Conservation (phyloP, 2,329 filamentous ascomycete genomes). For the Fusarium camptoceras region DNA sequence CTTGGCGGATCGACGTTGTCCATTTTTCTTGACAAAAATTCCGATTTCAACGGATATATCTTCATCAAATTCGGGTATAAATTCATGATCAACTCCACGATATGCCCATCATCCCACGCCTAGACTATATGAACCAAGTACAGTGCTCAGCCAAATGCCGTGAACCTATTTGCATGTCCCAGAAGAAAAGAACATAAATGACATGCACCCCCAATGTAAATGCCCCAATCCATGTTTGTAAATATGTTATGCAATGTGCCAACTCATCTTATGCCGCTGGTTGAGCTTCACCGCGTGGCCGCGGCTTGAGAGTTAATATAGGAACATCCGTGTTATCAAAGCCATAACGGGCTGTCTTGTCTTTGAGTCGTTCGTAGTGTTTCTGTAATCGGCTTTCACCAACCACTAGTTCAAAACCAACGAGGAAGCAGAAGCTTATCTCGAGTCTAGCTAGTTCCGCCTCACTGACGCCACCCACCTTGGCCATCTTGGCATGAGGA, state of each 20-base stretch:
- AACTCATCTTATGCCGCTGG: constrained; percentile 26
- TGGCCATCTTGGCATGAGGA: constrained; percentile 83
- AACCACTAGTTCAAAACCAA: constrained; percentile 83
- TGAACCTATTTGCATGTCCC: constrained; percentile 7
- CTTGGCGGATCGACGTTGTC: not conserved
- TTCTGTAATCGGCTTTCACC: constrained; percentile 48
- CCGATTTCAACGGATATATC: not conserved
- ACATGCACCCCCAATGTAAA: constrained; percentile 8
- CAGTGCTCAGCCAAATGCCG: constrained; percentile 16
- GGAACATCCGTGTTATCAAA: constrained; percentile 47
- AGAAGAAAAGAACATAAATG: constrained; percentile 14
- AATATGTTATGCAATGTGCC: not conserved
- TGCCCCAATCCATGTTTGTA: constrained; percentile 12
- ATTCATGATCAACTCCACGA: constrained; percentile 30
- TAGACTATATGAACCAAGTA: constrained; percentile 32
- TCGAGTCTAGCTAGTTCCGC: constrained; percentile 85
- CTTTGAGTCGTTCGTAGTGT: constrained; percentile 52
- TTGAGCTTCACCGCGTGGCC: constrained; percentile 37
- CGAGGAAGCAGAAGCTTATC: constrained; percentile 88
- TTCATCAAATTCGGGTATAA: constrained; percentile 37
- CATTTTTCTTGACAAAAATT: not conserved
- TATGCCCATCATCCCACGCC: constrained; percentile 21
- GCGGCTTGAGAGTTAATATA: constrained; percentile 44
- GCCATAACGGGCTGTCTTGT: constrained; percentile 45
- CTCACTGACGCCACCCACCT: constrained; percentile 88